Conservation (phyloP, 2,329 filamentous ascomycete species). For the Cercospora zeae-maydis region DNA sequence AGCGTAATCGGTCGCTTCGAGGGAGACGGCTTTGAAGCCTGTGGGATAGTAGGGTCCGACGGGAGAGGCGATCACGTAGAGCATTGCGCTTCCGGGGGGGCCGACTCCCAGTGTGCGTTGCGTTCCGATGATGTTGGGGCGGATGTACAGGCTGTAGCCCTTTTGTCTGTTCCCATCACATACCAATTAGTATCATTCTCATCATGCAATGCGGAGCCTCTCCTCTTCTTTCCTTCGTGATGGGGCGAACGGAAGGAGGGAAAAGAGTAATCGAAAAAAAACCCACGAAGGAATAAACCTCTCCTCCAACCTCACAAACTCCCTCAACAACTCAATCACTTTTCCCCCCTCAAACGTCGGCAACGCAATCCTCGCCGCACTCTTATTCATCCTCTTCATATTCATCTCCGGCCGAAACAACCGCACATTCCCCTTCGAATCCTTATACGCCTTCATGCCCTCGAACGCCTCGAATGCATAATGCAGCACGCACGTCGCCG, state of each 20-base stretch:
- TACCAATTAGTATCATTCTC: not conserved
- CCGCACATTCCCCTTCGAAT: slow-evolving; percentile 70
- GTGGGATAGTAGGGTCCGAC: slow-evolving; percentile 98
- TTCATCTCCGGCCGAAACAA: slow-evolving; percentile 95
- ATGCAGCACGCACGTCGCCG: slow-evolving; percentile 95
- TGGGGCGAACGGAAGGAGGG: not conserved
- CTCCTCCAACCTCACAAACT: slow-evolving; percentile 75
- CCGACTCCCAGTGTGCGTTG: slow-evolving; percentile 91
- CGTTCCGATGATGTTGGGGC: slow-evolving; percentile 95
- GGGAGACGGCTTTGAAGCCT: slow-evolving; percentile 92
- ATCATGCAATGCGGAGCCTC: not conserved
- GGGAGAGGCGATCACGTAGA: slow-evolving; percentile 93
- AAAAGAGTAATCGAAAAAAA: not conserved
- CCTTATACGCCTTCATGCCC: slow-evolving; percentile 99
- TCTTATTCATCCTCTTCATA: slow-evolving; percentile 92
- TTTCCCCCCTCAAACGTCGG: slow-evolving; percentile 74
- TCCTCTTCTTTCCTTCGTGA: not conserved
- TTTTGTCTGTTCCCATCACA: slow-evolving; percentile 43
- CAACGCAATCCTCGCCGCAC: slow-evolving; percentile 83
- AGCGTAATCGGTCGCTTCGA: slow-evolving; percentile 95
- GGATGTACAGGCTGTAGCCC: slow-evolving; percentile 92
- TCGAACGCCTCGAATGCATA: slow-evolving; percentile 98
- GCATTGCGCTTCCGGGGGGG: slow-evolving; percentile 83
- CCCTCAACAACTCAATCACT: slow-evolving; percentile 76
- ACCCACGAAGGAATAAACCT: slow-evolving; percentile 79